phyloP scores from a whole-genome alignment of 805 yeast species.

The Yarrowia yakushimensis region DNA sequence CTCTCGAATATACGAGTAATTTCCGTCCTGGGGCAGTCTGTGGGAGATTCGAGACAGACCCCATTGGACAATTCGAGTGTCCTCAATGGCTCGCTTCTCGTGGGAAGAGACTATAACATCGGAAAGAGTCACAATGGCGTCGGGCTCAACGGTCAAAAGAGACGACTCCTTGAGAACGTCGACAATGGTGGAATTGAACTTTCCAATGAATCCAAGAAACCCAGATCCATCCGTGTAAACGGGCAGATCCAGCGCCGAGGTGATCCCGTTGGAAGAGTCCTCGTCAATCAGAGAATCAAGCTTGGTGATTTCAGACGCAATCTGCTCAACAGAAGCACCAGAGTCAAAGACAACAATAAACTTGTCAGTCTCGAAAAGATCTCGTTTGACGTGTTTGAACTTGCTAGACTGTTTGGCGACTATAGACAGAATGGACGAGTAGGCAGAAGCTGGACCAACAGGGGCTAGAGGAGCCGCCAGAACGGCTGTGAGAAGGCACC shows the following conservation, averaged over 20 bases:
- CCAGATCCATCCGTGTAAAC: constrained; percentile 5
- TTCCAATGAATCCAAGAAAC: constrained; percentile 1
- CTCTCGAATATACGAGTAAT: constrained; percentile 5
- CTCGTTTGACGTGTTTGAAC: constrained; percentile 12
- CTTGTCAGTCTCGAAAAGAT: neutral
- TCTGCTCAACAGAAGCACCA: neutral
- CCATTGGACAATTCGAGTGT: constrained; percentile 79
- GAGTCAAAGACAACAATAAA: constrained; percentile 3
- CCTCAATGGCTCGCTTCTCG: constrained; percentile 45
- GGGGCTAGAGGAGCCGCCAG: constrained; percentile 11
- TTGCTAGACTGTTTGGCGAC: constrained; percentile 4
- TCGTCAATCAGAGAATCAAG: constrained; percentile 7
- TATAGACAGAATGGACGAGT: neutral
- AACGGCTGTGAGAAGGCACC: constrained; percentile 6
- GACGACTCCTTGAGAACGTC: constrained; percentile 1
- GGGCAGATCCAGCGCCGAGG: neutral
- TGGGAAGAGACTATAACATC: neutral
- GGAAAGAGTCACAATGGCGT: constrained; percentile 51
- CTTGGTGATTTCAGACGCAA: neutral
- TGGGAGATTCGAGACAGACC: constrained; percentile 81
- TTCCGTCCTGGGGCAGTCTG: neutral
- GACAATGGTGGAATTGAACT: constrained; percentile 19
- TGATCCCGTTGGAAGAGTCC: constrained; percentile 12
- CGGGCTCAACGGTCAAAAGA: constrained; percentile 53
- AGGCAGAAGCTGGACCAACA: neutral